Percentiles rank a stretch among this genome's conserved stretches.
Conservation (phyloP, 1,284 basidiomycete genomes). For the Moesziomyces globuligerus region DNA sequence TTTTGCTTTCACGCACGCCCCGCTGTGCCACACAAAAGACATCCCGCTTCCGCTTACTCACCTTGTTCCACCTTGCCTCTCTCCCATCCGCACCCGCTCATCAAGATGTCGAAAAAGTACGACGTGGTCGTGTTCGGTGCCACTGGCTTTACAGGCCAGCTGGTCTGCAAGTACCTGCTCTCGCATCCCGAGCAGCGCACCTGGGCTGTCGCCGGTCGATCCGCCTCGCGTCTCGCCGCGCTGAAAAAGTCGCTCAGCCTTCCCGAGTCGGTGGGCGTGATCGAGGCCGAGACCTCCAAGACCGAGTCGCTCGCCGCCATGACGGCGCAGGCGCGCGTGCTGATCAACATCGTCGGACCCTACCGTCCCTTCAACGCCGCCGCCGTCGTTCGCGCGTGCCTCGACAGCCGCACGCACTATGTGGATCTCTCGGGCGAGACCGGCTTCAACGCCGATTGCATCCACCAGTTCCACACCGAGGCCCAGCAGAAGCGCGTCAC, state of each 20-base stretch:
- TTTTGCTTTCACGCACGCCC: no score
- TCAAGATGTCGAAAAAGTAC: slow-evolving; percentile 44
- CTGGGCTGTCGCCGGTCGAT: slow-evolving; percentile 61
- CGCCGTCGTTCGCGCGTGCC: slow-evolving; percentile 71
- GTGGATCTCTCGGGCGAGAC: slow-evolving; percentile 74
- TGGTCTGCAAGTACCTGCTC: slow-evolving; percentile 51
- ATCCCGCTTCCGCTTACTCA: no score
- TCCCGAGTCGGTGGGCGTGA: slow-evolving; percentile 33
- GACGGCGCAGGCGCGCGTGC: slow-evolving; percentile 26
- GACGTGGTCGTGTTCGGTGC: slow-evolving; percentile 60
- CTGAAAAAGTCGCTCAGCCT: slow-evolving; percentile 38
- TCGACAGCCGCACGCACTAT: slow-evolving; percentile 73
- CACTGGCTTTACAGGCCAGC: slow-evolving; percentile 60
- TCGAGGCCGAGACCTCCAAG: slow-evolving; percentile 45
- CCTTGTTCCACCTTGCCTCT: not conserved
- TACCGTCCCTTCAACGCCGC: slow-evolving; percentile 45
- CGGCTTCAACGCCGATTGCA: slow-evolving; percentile 70
- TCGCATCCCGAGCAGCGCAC: slow-evolving; percentile 39
- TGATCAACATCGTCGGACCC: slow-evolving; percentile 60
- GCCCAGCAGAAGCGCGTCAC: slow-evolving; percentile 76
- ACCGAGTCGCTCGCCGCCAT: slow-evolving; percentile 40
- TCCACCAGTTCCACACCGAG: slow-evolving; percentile 74
- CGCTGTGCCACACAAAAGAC: no score
- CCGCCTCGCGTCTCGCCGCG: slow-evolving; percentile 33
- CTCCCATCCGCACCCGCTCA: not conserved